A percentile compares a stretch with the other conserved stretches of the same genome.
Evolutionary conservation across 106 monocot species (phyloP).

Genomic region (Alisma plantagoaquatica): DNA sequence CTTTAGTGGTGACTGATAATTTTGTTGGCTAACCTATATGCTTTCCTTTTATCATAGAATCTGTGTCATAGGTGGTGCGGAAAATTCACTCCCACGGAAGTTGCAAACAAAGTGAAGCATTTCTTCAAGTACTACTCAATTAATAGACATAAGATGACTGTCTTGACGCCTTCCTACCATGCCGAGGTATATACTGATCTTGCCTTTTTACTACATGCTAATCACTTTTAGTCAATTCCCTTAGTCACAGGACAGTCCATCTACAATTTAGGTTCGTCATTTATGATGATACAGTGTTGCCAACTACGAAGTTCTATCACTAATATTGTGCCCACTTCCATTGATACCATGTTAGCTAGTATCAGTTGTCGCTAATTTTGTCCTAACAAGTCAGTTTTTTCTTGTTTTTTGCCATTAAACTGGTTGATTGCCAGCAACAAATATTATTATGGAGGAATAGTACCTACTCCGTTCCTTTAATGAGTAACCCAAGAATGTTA

Average conservation of each 20-base stretch:
- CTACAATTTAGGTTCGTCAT: not conserved
- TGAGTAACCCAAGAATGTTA: too few species aligned
- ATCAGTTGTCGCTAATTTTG: too few species aligned
- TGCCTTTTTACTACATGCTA: not conserved
- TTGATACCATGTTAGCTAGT: too few species aligned
- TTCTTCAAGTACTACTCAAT: constrained; percentile 99
- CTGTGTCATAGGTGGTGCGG: constrained; percentile 91
- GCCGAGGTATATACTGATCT: constrained; percentile 53
- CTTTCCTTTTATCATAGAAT: constrained; percentile 32
- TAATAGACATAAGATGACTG: constrained; percentile 98
- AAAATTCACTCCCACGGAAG: constrained; percentile 66
- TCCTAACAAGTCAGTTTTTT: too few species aligned
- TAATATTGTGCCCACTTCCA: too few species aligned
- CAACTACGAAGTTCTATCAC: not conserved
- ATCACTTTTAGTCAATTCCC: too few species aligned
- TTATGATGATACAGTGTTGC: not conserved
- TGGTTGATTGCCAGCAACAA: too few species aligned
- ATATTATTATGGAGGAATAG: too few species aligned
- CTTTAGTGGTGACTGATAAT: too few species aligned
- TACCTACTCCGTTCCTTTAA: too few species aligned
- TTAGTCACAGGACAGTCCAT: too few species aligned
- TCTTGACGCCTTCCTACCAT: constrained; percentile 96
- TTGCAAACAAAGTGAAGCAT: constrained; percentile 92
- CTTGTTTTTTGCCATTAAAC: too few species aligned
- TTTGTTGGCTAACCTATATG: not conserved